phyloP scores from a whole-genome alignment of 1,139 yeast genomes.

The Meyerozyma carpophila region DNA sequence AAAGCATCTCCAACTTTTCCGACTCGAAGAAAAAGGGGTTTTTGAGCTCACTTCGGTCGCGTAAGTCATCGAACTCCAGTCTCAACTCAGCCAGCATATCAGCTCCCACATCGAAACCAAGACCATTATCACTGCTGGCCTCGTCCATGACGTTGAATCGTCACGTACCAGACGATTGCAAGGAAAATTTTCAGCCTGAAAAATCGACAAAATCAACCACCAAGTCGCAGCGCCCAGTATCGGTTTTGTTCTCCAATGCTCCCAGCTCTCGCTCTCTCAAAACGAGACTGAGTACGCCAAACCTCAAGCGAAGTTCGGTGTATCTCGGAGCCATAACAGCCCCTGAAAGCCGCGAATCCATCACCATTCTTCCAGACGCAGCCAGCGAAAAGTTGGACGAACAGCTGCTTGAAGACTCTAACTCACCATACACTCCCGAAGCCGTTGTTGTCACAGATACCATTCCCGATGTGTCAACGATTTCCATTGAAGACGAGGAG shows the following conservation, averaged over 20 bases:
- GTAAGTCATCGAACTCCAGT: constrained; percentile 11
- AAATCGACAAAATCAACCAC: constrained; percentile 5
- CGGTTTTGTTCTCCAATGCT: constrained; percentile 2
- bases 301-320: constrained; percentile 8
- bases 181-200: constrained; percentile 6
- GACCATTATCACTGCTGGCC: constrained; percentile 14
- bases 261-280: constrained; percentile 10
- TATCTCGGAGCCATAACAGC: constrained; percentile 3
- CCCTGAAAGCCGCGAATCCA: not conserved
- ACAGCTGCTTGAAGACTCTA: constrained; percentile 3
- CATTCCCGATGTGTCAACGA: constrained; percentile 1
- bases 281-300: constrained; percentile 21
- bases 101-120: constrained; percentile 1
- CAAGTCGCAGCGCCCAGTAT: constrained; percentile 4
- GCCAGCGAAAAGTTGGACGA: constrained; percentile 1
- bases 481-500: constrained; percentile 4
- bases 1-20: constrained; percentile 22
- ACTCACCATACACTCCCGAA: constrained; percentile 6
- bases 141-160: constrained; percentile 12
- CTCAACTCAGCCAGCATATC: constrained; percentile 3
- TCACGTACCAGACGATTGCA: constrained; percentile 3
- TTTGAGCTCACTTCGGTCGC: constrained; percentile 18
- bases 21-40: constrained; percentile 19
- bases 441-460: not conserved
- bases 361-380: not conserved